Evolutionary conservation across 257 asterid genomes (phyloP).

Genomic region (Knoxia roxburghii): DNA sequence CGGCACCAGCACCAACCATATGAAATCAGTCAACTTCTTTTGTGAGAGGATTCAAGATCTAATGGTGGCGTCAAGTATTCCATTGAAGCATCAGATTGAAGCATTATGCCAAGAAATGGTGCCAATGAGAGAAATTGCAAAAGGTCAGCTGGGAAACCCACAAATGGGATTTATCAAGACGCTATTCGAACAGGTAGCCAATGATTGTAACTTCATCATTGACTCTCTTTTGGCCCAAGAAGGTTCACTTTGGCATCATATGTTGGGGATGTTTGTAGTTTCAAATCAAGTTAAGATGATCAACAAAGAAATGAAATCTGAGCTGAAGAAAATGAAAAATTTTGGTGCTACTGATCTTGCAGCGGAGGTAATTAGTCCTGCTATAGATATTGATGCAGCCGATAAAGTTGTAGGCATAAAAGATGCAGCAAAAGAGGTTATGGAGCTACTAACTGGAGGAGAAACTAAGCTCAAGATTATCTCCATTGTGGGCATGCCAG

Average conservation of each 20-base stretch:
- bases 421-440: not conserved
- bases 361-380: not conserved
- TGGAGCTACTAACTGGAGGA: conserved; percentile 3
- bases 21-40: not conserved
- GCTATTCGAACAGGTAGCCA: not conserved
- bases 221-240: not conserved
- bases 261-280: not conserved
- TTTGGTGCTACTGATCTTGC: not conserved
- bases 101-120: not conserved
- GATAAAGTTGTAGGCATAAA: conserved; percentile 14
- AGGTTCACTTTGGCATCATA: not conserved
- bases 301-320: not conserved
- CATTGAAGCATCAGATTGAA: not conserved
- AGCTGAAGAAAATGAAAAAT: too few species aligned
- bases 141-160: not conserved
- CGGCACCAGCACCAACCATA: not conserved
- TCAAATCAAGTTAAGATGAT: not conserved
- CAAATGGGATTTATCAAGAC: not conserved
- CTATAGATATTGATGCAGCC: not conserved
- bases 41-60: not conserved
- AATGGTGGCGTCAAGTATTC: not conserved
- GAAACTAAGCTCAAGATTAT: conserved; percentile 3
- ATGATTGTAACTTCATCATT: too few species aligned
- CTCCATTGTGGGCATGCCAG: conserved; percentile 34
- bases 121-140: not conserved